Conservation (phyloP, 495 filamentous ascomycete species). For the Lepidopterella palustris region DNA sequence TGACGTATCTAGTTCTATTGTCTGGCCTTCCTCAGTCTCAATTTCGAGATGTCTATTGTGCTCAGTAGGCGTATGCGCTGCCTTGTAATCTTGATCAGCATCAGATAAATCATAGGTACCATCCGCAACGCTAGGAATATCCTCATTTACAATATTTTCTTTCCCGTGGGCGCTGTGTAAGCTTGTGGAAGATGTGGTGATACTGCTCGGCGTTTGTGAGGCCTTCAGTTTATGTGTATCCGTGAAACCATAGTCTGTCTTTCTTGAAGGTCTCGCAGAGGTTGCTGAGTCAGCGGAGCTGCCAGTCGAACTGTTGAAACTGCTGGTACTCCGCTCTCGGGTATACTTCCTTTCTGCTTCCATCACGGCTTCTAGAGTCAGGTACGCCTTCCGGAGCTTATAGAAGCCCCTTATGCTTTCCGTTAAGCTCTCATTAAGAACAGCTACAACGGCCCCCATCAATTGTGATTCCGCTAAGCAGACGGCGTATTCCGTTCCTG, state of each 20-base stretch:
- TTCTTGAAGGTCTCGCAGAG: slow-evolving; percentile 12
- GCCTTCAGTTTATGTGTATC: slow-evolving; percentile 8
- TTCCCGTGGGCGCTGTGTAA: slow-evolving; percentile 6
- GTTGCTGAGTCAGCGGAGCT: slow-evolving; percentile 17
- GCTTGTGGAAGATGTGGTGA: slow-evolving; percentile 7
- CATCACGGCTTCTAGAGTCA: slow-evolving; percentile 70
- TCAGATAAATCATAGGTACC: slow-evolving; percentile 44
- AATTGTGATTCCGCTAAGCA: slow-evolving; percentile 75
- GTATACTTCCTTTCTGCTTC: slow-evolving; percentile 57
- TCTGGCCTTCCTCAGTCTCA: slow-evolving; percentile 19
- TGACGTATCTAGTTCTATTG: slow-evolving; percentile 32
- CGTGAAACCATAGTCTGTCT: not conserved
- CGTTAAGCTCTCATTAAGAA: slow-evolving; percentile 87
- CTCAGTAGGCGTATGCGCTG: slow-evolving; percentile 11
- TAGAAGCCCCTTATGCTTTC: slow-evolving; percentile 91
- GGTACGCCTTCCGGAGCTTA: slow-evolving; percentile 82
- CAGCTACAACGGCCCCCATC: slow-evolving; percentile 81
- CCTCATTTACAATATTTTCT: slow-evolving; percentile 10
- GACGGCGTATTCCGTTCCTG: slow-evolving; percentile 79
- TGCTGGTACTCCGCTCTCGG: slow-evolving; percentile 29
- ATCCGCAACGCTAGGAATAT: slow-evolving; percentile 27
- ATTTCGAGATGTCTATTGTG: slow-evolving; percentile 38
- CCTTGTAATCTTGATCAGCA: slow-evolving; percentile 36
- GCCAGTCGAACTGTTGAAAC: slow-evolving; percentile 24
- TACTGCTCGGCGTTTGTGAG: not conserved